phyloP scores from a whole-genome alignment of 2,329 filamentous ascomycete genomes.

The Epichloe festucae region DNA sequence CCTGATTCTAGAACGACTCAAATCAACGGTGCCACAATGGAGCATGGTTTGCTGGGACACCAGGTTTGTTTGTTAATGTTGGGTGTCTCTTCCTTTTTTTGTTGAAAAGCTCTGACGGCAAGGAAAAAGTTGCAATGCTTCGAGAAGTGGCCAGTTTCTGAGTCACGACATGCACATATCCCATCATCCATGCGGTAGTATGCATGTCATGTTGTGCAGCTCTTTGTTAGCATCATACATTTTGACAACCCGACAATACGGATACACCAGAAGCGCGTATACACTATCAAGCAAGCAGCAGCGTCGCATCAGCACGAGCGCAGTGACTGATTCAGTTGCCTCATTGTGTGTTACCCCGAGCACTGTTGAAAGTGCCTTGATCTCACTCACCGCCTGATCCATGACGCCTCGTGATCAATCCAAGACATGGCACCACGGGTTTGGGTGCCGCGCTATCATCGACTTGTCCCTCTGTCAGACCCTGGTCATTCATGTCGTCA shows the following conservation, averaged over 20 bases:
- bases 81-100: background rate
- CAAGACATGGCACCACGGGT: background rate
- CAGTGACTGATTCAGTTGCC: background rate
- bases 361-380: background rate
- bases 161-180: background rate
- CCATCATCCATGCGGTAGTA: slow-evolving; percentile 8
- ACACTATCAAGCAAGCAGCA: background rate
- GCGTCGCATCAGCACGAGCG: slow-evolving; percentile 1
- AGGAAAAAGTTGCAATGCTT: background rate
- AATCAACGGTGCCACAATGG: background rate
- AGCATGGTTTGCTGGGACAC: background rate
- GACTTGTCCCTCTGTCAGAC: background rate
- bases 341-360: background rate
- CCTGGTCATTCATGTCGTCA: slow-evolving; percentile 1
- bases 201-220: slow-evolving; percentile 13
- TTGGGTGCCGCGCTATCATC: slow-evolving; percentile 1
- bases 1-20: background rate
- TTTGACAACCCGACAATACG: slow-evolving; percentile 6
- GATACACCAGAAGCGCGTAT: slow-evolving; percentile 5
- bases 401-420: slow-evolving; percentile 1
- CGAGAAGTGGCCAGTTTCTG: background rate
- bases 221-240: background rate
- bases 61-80: too few species aligned
- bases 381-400: slow-evolving; percentile 2
- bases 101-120: background rate